Evolutionary conservation across 257 asterid genomes (phyloP).

Genomic region (Ligustrum vulgare): DNA sequence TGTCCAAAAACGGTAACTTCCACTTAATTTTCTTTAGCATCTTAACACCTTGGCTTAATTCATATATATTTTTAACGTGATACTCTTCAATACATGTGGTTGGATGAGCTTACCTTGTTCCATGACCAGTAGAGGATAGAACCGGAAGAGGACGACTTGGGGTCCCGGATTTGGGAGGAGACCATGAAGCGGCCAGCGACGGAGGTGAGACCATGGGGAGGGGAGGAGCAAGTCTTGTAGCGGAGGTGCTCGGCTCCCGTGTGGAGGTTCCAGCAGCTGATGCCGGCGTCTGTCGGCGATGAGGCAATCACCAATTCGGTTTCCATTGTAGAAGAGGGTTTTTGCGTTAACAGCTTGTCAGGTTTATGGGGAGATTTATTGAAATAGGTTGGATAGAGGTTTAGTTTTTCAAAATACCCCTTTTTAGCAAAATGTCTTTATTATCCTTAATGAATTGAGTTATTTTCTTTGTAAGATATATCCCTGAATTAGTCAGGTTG

Average conservation of each 20-base stretch:
- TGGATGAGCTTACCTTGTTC: constrained; percentile 55
- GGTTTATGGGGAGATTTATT: no score
- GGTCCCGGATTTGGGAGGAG: constrained; percentile 72
- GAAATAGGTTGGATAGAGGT: no score
- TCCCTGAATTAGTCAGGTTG: no score
- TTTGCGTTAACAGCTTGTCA: neutral
- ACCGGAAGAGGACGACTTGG: constrained; percentile 63
- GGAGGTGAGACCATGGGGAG: constrained; percentile 70
- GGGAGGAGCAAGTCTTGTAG: constrained; percentile 65
- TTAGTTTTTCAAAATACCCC: no score
- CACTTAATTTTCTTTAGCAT: neutral
- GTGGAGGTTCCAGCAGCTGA: constrained; percentile 88
- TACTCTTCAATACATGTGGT: neutral
- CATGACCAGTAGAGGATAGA: constrained; percentile 84
- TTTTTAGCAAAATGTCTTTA: no score
- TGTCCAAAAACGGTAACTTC: neutral
- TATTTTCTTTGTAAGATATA: no score
- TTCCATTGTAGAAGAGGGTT: constrained; percentile 36
- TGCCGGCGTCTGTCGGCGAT: constrained; percentile 80
- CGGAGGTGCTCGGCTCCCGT: constrained; percentile 74
- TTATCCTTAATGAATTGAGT: no score
- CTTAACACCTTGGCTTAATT: constrained; percentile 15
- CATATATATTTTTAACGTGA: neutral
- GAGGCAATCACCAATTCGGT: constrained; percentile 73
- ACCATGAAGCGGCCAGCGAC: constrained; percentile 76